Conservation (phyloP, 306 rosid genomes). For the Senna tora region DNA sequence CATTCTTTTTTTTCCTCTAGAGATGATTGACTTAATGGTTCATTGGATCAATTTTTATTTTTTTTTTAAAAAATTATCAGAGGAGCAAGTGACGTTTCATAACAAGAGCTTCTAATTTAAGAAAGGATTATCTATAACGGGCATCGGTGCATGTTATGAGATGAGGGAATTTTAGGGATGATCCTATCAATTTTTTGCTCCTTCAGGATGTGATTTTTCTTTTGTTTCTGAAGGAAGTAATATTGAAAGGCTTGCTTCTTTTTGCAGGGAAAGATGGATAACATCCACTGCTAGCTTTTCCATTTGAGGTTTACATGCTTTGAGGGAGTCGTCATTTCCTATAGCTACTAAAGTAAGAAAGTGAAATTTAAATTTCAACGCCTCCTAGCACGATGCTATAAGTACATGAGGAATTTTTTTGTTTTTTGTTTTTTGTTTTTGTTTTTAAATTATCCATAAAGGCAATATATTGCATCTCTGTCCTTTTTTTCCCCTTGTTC, state of each 20-base stretch:
- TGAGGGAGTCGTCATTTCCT: constrained; percentile 1
- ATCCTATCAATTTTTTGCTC: constrained; percentile 3
- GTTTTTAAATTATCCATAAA: not conserved
- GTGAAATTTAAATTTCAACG: not conserved
- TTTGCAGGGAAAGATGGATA: constrained; percentile 50
- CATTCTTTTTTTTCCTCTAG: not conserved
- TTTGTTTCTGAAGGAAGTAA: constrained; percentile 16
- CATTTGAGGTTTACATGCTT: constrained; percentile 12
- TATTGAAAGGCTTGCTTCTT: constrained; percentile 31
- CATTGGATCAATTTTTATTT: not conserved
- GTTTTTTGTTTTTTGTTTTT: not conserved
- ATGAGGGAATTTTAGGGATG: not conserved
- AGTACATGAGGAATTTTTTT: not conserved
- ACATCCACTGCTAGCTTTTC: constrained; percentile 26
- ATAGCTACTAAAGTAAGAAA: not conserved
- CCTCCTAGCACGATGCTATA: not conserved
- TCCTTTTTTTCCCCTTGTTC: too few relatives aligned
- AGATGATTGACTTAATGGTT: not conserved
- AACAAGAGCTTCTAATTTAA: constrained; percentile 15
- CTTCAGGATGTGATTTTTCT: constrained; percentile 9
- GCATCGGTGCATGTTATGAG: constrained; percentile 24
- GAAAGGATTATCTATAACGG: constrained; percentile 1
- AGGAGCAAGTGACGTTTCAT: not conserved
- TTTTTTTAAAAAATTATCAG: not conserved
- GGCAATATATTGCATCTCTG: too few relatives aligned